These are phyloP conservation scores for Sarocladium kiliense DNA, from an alignment of 2,329 filamentous ascomycete genomes.

Conservation along the genomic window DNA sequence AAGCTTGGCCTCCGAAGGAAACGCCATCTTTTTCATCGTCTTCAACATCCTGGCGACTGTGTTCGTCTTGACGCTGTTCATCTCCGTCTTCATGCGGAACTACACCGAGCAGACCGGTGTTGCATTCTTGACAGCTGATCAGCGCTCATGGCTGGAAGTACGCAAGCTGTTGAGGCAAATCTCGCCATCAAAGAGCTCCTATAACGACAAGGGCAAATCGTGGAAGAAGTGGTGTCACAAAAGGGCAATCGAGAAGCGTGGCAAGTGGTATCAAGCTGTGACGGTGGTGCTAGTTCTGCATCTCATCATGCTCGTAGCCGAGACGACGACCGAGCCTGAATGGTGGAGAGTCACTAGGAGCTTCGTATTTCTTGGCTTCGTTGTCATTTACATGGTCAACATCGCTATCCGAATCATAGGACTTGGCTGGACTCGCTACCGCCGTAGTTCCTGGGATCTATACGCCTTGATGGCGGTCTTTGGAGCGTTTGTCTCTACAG, in stretches of 20 bases:
- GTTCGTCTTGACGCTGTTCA: slow-evolving; percentile 94
- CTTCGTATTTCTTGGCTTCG: slow-evolving; percentile 74
- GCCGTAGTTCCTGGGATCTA: slow-evolving; percentile 91
- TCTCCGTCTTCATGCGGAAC: slow-evolving; percentile 99
- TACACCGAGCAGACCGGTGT: slow-evolving; percentile 99
- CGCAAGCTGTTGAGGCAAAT: slow-evolving; percentile 89
- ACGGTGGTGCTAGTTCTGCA: slow-evolving; percentile 78
- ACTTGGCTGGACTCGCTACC: slow-evolving; percentile 86
- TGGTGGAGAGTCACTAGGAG: slow-evolving; percentile 70
- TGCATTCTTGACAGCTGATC: slow-evolving; percentile 90
- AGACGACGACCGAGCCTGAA: slow-evolving; percentile 71
- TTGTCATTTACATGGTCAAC: slow-evolving; percentile 76
- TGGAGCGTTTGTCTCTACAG: slow-evolving; percentile 73
- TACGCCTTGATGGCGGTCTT: slow-evolving; percentile 77
- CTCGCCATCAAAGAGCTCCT: slow-evolving; percentile 87
- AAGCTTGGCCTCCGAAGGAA: slow-evolving; percentile 66
- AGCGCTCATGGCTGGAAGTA: slow-evolving; percentile 93
- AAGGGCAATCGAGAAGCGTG: slow-evolving; percentile 87
- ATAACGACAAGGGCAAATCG: slow-evolving; percentile 62
- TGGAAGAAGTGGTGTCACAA: slow-evolving; percentile 96
- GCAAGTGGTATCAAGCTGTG: slow-evolving; percentile 81
- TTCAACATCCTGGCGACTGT: slow-evolving; percentile 97
- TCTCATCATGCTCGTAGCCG: slow-evolving; percentile 74
- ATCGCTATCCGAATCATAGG: slow-evolving; percentile 79
- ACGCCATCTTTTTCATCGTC: slow-evolving; percentile 88